Evolutionary conservation across 176 grass and related monocot genomes (phyloP).

Genomic region (Poa annua): DNA sequence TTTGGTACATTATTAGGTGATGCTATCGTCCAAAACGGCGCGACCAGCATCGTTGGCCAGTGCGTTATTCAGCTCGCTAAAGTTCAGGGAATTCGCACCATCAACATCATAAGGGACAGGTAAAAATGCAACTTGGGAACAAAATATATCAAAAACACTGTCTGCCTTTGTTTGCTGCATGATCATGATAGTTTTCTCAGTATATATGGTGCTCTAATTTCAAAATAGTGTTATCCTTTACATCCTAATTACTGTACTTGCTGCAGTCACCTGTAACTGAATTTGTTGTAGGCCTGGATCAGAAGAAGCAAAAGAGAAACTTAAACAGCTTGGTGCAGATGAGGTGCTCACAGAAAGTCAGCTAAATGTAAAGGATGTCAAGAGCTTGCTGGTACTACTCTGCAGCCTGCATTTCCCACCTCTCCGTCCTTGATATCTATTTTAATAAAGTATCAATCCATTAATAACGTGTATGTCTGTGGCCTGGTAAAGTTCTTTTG

Average conservation of each 20-base stretch:
- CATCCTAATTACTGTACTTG: neutral
- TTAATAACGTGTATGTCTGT: neutral
- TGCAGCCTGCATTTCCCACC: neutral
- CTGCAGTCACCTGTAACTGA: neutral
- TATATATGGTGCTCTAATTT: neutral
- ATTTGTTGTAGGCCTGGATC: conserved; percentile 63
- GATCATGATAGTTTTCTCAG: neutral
- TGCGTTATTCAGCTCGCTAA: conserved; percentile 88
- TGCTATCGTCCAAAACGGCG: conserved; percentile 83
- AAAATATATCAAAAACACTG: neutral
- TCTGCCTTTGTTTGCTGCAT: neutral
- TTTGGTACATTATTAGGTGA: conserved; percentile 53
- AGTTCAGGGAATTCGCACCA: conserved; percentile 58
- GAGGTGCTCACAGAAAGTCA: conserved; percentile 77
- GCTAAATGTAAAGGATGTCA: conserved; percentile 79
- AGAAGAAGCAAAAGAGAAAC: conserved; percentile 71
- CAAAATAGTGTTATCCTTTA: neutral
- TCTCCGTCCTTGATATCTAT: neutral
- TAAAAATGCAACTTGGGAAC: neutral
- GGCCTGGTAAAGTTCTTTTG: neutral
- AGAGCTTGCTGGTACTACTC: conserved; percentile 72
- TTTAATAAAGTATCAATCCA: neutral
- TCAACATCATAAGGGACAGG: conserved; percentile 97
- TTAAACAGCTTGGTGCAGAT: conserved; percentile 83
- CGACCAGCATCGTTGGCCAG: conserved; percentile 86